Evolutionary conservation across 2,329 filamentous ascomycete genomes (phyloP), one percentile per base, ranked within the genome.

Genomic region (Penicillium frequentans): DNA sequence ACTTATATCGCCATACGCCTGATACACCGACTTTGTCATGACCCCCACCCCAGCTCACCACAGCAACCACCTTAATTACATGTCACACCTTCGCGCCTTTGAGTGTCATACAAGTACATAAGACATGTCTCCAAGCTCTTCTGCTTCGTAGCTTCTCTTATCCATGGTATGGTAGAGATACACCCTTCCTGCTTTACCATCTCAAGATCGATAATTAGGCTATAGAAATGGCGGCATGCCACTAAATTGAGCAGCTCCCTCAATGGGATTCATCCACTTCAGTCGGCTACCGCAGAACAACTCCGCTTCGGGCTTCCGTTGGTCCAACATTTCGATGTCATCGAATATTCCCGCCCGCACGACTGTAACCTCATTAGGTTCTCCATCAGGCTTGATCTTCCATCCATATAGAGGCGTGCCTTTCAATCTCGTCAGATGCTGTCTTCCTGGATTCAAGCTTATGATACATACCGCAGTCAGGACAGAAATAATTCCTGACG

Each of bases 271-370:
- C 0, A 70, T 4, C 70, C 70, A 72, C 3, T 43, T 43, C 2
- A 70, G 16, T 1, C 70, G 64, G n/a, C 62, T 44, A 16, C 57
- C 49, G 8, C 62, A 67, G 50, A 67, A 76, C 29, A 75, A 47
- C 58, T 76, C 73, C 13, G 49, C 64, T 29, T 62, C 49, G 1
- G 73, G 73, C 51, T 67, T 72, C 11, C 49, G 54, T 46, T 64
- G 49, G 59, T 71, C 64, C 58, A 76, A 47, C 31, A 70, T 27
- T 7, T 50, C 29, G 1, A 51, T 39, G 37, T 75, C 68, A 62
- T 75, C 73, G 19, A 75, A 62, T 5, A 76, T 69, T 8, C 73
- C 74, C 1, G 72, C 74, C 53, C 74, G 70, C 45, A 76, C 47
- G 47, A 76, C 57, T 5, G 55, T 66, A 13, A 64, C 64, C 19